Conservation (phyloP, 352 stramenopile genomes). For the Aphanomyces euteiches region DNA sequence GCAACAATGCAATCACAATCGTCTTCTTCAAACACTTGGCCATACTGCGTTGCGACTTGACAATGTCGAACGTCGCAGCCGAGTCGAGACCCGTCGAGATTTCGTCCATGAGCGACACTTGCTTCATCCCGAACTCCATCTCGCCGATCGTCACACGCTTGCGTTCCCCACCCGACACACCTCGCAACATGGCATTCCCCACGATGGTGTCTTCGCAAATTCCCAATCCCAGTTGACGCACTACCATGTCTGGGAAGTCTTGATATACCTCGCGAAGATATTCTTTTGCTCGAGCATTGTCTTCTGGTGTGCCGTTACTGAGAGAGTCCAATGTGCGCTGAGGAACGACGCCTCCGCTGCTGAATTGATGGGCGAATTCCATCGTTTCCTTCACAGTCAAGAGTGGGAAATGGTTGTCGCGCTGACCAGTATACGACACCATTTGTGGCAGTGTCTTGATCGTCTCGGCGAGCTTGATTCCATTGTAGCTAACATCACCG, state of each 20-base stretch:
- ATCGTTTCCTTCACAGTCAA: conserved; percentile 93
- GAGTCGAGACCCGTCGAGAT: conserved; percentile 52
- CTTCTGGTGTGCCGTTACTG: conserved; percentile 39
- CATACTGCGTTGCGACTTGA: conserved; percentile 39
- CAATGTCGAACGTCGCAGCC: conserved; percentile 46
- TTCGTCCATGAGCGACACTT: conserved; percentile 48
- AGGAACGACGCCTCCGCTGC: conserved; percentile 28
- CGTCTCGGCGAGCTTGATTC: conserved; percentile 35
- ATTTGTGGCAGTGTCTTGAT: conserved; percentile 41
- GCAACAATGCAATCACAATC: conserved; percentile 69
- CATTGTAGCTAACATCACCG: conserved; percentile 49
- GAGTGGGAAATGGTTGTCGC: conserved; percentile 75
- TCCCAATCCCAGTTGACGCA: conserved; percentile 52
- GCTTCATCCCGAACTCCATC: conserved; percentile 73
- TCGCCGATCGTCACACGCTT: conserved; percentile 88
- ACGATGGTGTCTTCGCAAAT: conserved; percentile 55
- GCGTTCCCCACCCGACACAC: conserved; percentile 83
- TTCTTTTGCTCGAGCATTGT: conserved; percentile 41
- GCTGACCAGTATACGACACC: conserved; percentile 45
- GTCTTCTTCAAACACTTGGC: conserved; percentile 45
- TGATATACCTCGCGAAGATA: conserved; percentile 40
- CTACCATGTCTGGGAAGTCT: conserved; percentile 43
- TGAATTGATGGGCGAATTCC: conserved; percentile 87
- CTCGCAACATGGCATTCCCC: conserved; percentile 48
- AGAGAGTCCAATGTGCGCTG: conserved; percentile 45